Evolutionary conservation across 441 rosid genomes (phyloP).

Genomic region (Dalechampia spathulata): DNA sequence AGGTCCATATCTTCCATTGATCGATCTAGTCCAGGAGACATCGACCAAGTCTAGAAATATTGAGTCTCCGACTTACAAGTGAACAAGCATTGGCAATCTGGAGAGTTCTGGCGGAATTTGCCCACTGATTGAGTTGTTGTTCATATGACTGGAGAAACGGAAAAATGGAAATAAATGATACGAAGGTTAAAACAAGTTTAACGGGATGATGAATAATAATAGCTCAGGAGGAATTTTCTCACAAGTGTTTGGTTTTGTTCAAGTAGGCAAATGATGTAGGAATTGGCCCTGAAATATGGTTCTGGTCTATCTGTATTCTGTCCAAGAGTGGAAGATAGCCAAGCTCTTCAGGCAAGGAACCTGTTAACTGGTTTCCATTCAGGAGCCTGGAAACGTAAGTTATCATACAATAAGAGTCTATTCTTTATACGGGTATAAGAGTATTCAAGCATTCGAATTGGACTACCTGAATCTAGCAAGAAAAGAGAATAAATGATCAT

Average conservation of each 20-base stretch:
- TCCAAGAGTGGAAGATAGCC: constrained; percentile 80
- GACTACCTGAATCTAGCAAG: too few relatives aligned
- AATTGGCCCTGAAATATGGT: constrained; percentile 67
- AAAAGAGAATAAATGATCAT: too few relatives aligned
- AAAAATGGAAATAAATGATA: constrained; percentile 14
- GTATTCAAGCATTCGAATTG: too few relatives aligned
- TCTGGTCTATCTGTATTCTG: constrained; percentile 93
- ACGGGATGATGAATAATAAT: too few relatives aligned
- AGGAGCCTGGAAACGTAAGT: constrained; percentile 57
- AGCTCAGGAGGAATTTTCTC: constrained; percentile 34
- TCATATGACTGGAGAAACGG: constrained; percentile 78
- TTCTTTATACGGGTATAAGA: too few relatives aligned
- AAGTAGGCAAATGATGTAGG: constrained; percentile 79
- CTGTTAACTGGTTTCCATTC: constrained; percentile 74
- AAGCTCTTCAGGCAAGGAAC: constrained; percentile 80
- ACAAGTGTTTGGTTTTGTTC: constrained; percentile 87
- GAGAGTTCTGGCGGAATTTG: constrained; percentile 84
- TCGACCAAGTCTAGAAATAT: too few relatives aligned
- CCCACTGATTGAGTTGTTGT: constrained; percentile 94
- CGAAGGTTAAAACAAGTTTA: neutral
- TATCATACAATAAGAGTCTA: constrained; percentile 13
- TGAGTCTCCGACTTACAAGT: constrained; percentile 68
- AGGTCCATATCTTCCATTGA: too few relatives aligned
- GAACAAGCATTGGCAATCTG: constrained; percentile 69
- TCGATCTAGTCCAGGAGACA: too few relatives aligned